A percentile compares a stretch with the other conserved stretches of the same genome.
Conservation (phyloP, 495 filamentous ascomycete genomes). For the Aspergillus nanangensis region DNA sequence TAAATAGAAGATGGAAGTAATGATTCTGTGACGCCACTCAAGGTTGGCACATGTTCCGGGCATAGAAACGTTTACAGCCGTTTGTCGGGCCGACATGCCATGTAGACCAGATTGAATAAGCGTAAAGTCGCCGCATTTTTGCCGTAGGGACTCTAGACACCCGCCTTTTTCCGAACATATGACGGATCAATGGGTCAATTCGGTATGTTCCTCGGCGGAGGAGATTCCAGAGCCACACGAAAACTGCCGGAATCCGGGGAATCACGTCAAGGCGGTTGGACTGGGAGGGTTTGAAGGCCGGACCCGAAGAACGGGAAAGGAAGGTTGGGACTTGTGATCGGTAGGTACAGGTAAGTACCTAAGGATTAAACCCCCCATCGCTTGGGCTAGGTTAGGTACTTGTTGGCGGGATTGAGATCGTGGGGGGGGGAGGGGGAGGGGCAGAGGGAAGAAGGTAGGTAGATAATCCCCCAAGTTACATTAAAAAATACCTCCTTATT, state of each 20-base stretch:
- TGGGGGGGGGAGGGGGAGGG: too few species aligned
- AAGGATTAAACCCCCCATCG: too few species aligned
- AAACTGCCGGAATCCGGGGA: conserved; percentile 17
- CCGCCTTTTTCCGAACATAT: conserved; percentile 15
- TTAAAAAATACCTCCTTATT: too few species aligned
- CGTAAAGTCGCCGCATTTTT: conserved; percentile 7
- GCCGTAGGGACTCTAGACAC: not conserved
- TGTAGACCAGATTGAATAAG: conserved; percentile 3
- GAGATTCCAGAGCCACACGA: conserved; percentile 10
- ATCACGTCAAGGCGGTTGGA: not conserved
- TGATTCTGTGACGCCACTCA: too few species aligned
- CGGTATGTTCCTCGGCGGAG: conserved; percentile 9
- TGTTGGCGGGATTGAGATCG: too few species aligned
- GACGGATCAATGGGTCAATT: conserved; percentile 8
- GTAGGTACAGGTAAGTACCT: conserved; percentile 1
- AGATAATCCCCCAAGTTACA: too few species aligned
- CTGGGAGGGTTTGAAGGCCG: not conserved
- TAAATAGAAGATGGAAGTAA: not conserved
- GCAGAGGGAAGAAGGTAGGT: too few species aligned
- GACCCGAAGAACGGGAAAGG: not conserved
- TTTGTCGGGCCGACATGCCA: conserved; percentile 18
- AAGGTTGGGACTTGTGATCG: not conserved
- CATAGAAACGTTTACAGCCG: conserved; percentile 4
- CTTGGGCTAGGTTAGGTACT: too few species aligned
- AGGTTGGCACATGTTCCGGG: conserved; percentile 4